Base-by-base conservation (phyloP, 352 stramenopile species). In the Phytophthora hibernalis region DNA sequence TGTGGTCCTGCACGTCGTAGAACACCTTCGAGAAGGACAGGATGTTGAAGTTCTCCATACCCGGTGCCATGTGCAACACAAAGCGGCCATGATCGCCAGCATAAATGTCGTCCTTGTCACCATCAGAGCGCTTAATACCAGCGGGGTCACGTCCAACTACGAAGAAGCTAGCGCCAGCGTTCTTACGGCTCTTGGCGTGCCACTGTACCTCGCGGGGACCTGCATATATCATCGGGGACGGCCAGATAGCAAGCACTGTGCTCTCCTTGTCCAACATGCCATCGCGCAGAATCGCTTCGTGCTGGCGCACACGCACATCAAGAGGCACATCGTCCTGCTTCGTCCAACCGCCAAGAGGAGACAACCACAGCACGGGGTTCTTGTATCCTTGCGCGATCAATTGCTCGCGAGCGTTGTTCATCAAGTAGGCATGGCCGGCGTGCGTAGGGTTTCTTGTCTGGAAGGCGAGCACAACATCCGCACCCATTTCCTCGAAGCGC, bases 181-280 rank as follows among this genome's bases (percentile, higher is more conserved):
- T 98, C 69, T 97, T 95, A 48, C 97, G 89, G 59, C 89, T 98
- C 83, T 99, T 99, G 48, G 97, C 97, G 79, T 99, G 97, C 86
- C 98, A 99, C 74, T 99, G 90, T 40, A 99, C 97, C 76, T 99
- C 97, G 13, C 96, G 98, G 12, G 97, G 97, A 12, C 97, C 97
- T 24, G 96, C 97, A 78, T 99, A 99, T 48, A 99, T 98, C 97
- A 99, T 99, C 6, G 97, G 97, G 62, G 96, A 95, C 28, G 97
- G 97, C 97, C 97, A 99, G 66, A 99, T 99, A 33, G 96, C 96
- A 72, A 99, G 97, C 62, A 99, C 97, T 1, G 97, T 99, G 51
- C 89, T 98, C n/a, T 85, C 85, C 54, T 96, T 95, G 82, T 99
- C 95, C 15, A 99, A 85, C 88, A 98, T 98, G 56, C 97, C 96